Evolutionary conservation across 129 eudicot genomes (phyloP).

Genomic region (Calendula officinalis): DNA sequence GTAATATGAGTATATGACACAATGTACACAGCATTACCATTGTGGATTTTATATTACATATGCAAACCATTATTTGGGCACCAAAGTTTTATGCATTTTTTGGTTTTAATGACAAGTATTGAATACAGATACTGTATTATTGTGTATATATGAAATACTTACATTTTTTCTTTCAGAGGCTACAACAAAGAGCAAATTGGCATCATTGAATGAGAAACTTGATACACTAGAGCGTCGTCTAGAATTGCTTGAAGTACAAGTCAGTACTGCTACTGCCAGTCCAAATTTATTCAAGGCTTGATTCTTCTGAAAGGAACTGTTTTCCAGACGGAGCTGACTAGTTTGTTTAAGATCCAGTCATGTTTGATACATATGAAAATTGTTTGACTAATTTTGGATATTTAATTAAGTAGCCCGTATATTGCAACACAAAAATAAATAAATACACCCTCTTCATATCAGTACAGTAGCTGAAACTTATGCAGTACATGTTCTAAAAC

Average conservation of each 20-base stretch:
- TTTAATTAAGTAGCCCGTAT: conserved; percentile 21
- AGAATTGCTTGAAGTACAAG: conserved; percentile 95
- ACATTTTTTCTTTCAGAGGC: conserved; percentile 65
- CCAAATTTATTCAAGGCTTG: conserved; percentile 63
- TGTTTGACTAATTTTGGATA: conserved; percentile 23
- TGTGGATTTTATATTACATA: neutral
- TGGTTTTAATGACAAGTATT: neutral
- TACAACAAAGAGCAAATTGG: conserved; percentile 90
- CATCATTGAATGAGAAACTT: conserved; percentile 91
- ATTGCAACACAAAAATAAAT: no score
- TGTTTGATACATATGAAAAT: conserved; percentile 25
- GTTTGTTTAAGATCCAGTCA: conserved; percentile 27
- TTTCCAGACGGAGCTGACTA: conserved; percentile 34
- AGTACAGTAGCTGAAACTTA: conserved; percentile 8
- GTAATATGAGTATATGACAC: neutral
- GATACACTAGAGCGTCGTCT: conserved; percentile 86
- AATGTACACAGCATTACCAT: neutral
- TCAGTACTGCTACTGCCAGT: conserved; percentile 79
- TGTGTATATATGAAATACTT: conserved; percentile 16
- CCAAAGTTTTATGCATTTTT: neutral
- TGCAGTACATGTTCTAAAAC: conserved; percentile 13
- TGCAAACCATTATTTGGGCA: neutral
- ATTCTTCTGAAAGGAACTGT: conserved; percentile 30
- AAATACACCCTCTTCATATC: conserved; percentile 14
- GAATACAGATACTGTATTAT: conserved; percentile 2